These are phyloP conservation scores for Epichloe bromicola DNA, from an alignment of 2,329 filamentous ascomycete genomes.

Conservation along the genomic window DNA sequence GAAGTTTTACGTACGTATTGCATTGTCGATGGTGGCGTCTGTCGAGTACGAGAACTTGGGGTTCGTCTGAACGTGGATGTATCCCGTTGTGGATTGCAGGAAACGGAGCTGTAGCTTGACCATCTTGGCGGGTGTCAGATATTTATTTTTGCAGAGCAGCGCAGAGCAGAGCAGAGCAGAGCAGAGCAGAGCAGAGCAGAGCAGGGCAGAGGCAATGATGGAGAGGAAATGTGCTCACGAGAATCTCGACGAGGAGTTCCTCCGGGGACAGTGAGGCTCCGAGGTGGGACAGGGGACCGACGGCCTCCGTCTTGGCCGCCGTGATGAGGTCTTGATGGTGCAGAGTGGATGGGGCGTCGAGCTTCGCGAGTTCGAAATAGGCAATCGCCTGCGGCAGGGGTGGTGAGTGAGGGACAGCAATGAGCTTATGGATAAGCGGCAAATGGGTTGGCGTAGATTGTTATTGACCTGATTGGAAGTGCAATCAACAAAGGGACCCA, in stretches of 20 bases:
- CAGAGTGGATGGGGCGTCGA: conserved; percentile 6
- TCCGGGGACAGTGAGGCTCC: conserved; percentile 17
- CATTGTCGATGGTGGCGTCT: conserved; percentile 35
- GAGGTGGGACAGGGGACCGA: conserved; percentile 5
- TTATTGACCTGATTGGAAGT: conserved; percentile 21
- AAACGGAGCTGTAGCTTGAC: conserved; percentile 41
- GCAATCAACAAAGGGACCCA: conserved; percentile 23
- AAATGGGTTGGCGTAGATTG: not conserved
- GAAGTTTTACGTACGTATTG: conserved; percentile 28
- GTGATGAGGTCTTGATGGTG: conserved; percentile 17
- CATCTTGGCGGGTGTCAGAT: conserved; percentile 27
- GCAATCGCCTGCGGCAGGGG: conserved; percentile 18
- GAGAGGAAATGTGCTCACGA: conserved; percentile 21
- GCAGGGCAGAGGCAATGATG: not conserved
- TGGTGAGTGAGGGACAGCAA: not conserved
- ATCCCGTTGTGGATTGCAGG: conserved; percentile 33
- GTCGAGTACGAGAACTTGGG: conserved; percentile 40
- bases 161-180: too few species aligned
- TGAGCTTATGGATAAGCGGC: too few species aligned
- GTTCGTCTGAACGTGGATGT: conserved; percentile 47
- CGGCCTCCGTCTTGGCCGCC: conserved; percentile 15
- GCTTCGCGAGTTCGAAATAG: conserved; percentile 18
- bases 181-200: too few species aligned
- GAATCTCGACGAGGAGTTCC: conserved; percentile 43
- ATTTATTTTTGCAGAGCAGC: not conserved